Conservation (phyloP, 352 stramenopile genomes). For the Phytophthora tubulina region DNA sequence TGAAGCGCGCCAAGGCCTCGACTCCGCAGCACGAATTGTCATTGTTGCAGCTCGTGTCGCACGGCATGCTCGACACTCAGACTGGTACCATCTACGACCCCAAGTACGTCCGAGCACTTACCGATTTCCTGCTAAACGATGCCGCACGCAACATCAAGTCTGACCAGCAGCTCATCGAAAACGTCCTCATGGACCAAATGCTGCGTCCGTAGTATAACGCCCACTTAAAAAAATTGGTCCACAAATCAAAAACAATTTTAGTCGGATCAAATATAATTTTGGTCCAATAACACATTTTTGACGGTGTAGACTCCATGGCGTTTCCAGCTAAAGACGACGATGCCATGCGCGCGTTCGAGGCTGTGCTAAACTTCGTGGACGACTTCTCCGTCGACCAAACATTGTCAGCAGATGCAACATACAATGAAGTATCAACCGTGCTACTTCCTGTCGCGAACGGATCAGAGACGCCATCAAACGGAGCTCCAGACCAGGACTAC, state of each 20-base stretch:
- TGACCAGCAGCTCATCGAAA: slow-evolving; percentile 62
- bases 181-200: slow-evolving; percentile 51
- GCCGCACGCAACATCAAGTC: slow-evolving; percentile 48
- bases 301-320: slow-evolving; percentile 3
- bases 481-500: not conserved
- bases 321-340: slow-evolving; percentile 32
- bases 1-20: slow-evolving; percentile 50
- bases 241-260: slow-evolving; percentile 8
- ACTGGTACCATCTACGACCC: slow-evolving; percentile 43
- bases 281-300: not conserved
- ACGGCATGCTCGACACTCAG: slow-evolving; percentile 59
- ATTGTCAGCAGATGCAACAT: not conserved
- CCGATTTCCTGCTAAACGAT: slow-evolving; percentile 57
- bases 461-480: slow-evolving; percentile 13
- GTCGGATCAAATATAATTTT: not conserved
- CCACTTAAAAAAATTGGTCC: slow-evolving; percentile 10
- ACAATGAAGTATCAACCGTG: not conserved
- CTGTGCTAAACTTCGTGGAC: slow-evolving; percentile 37
- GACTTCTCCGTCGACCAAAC: slow-evolving; percentile 18
- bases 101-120: slow-evolving; percentile 50
- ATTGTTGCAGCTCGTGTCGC: slow-evolving; percentile 59
- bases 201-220: slow-evolving; percentile 23
- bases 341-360: slow-evolving; percentile 35
- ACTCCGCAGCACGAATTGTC: slow-evolving; percentile 44
- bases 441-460: slow-evolving; percentile 7